Conservation (phyloP, 768 basidiomycete species). For the Termitomyces titanicus region DNA sequence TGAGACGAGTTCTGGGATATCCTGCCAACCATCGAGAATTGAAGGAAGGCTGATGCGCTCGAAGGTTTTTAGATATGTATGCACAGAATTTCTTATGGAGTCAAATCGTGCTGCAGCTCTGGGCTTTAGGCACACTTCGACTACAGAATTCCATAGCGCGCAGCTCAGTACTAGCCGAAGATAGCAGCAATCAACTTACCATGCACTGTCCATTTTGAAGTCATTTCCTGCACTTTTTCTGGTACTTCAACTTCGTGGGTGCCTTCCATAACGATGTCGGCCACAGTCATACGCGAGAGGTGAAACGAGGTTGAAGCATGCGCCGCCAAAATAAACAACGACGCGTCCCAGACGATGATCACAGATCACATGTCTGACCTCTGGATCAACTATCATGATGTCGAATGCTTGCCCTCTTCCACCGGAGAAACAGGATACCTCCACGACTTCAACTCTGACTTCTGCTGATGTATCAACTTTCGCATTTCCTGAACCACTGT, state of each 20-base stretch:
- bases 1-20: constrained; percentile 61
- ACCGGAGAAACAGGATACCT: not conserved
- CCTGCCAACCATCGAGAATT: constrained; percentile 75
- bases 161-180: not conserved
- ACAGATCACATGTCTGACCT: constrained; percentile 27
- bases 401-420: constrained; percentile 1
- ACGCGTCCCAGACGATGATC: constrained; percentile 33
- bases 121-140: constrained; percentile 77
- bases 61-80: constrained; percentile 52
- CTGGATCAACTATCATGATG: not conserved
- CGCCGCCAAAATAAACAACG: constrained; percentile 37
- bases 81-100: constrained; percentile 62
- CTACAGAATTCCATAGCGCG: constrained; percentile 33
- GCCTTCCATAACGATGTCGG: constrained; percentile 13
- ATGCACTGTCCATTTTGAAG: constrained; percentile 61
- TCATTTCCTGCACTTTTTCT: not conserved
- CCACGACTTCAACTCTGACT: not conserved
- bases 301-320: not conserved
- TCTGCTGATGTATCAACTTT: constrained; percentile 50
- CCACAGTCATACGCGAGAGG: constrained; percentile 2
- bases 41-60: constrained; percentile 70
- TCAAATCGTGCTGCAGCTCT: constrained; percentile 73
- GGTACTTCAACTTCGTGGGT: constrained; percentile 3
- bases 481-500: constrained; percentile 44
- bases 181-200: constrained; percentile 24